Conservation (phyloP, 805 yeast species). For the Saccharomycopsis babjevae region DNA sequence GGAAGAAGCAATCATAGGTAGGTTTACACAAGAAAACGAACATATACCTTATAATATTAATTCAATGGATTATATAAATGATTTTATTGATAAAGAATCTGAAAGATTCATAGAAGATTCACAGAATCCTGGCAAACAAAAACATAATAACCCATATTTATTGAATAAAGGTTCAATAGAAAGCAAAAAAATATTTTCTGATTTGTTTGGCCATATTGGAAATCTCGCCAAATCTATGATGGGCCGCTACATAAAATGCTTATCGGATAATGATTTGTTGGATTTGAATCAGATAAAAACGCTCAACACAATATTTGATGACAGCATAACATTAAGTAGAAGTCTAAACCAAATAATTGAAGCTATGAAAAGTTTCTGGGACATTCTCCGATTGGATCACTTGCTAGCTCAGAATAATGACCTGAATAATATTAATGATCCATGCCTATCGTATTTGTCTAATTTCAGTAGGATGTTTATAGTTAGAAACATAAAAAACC, state of each 20-base stretch:
- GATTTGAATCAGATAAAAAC: neutral
- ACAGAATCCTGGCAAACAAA: neutral
- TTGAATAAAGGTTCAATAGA: neutral
- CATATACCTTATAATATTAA: neutral
- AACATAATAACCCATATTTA: neutral
- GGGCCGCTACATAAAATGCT: neutral
- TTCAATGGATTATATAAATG: neutral
- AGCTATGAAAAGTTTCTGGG: neutral
- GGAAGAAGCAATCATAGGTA: neutral
- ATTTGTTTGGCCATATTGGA: neutral
- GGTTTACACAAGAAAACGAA: neutral
- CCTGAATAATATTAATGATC: neutral
- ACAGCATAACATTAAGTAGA: neutral
- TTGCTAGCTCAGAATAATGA: neutral
- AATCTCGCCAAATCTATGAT: neutral
- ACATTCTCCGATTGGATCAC: neutral
- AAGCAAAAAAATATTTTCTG: neutral
- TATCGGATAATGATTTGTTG: neutral
- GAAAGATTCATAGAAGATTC: neutral
- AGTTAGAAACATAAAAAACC: neutral
- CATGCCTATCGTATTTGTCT: neutral
- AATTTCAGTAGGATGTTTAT: neutral
- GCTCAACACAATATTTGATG: neutral
- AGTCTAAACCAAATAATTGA: neutral
- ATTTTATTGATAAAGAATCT: neutral